Evolutionary conservation across 495 filamentous ascomycete genomes (phyloP), one percentile per base, ranked within the genome.

Genomic region (Lichina pygmaea): DNA sequence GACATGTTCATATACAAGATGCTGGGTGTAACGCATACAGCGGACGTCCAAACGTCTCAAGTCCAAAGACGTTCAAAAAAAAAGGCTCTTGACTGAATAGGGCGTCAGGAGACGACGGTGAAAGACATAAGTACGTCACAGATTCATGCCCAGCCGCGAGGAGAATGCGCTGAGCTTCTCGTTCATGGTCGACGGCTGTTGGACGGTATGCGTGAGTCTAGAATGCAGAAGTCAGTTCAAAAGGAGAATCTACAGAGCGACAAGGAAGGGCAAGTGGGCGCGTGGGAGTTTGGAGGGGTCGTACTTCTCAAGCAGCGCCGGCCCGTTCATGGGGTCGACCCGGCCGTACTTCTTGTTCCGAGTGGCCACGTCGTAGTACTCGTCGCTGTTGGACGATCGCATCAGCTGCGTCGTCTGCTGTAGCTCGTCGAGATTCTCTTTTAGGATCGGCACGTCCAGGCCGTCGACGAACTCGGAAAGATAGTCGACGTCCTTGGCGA

Each of bases 271-370:
- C 24, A 24, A 24, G 24, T 24, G 4, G 24, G 24, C 4, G 24
- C 24, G 24, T 41, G 36, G 33, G 8, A 0, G 12, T 6, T 8
- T n/a, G 12, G 16, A 13, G 32, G 33, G 8, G 41, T 57, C 67
- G 49, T 64, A 81, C 83, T 97, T 97, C 60, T 94, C 85, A 31
- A 94, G 58, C 49, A 99, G 54, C 10, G 80, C 58, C 0, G 84
- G 81, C 0, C 86, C 89, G 55, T 86, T 83, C 58, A 83, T 63
- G 36, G 77, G 74, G 60, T 94, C 80, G n/a, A 99, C 89, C 43
- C 77, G 75, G 6, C 82, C 79, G 54, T 93, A 99, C 58, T 93
- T 89, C 65, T 77, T 81, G 59, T 91, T 93, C 42, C 84, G 60
- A 0, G 71, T 81, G 3, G 75, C 75, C 34, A 82, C 73, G 54